Conservation (phyloP, 2,329 filamentous ascomycete species). For the Colletotrichum neosansevieriae region DNA sequence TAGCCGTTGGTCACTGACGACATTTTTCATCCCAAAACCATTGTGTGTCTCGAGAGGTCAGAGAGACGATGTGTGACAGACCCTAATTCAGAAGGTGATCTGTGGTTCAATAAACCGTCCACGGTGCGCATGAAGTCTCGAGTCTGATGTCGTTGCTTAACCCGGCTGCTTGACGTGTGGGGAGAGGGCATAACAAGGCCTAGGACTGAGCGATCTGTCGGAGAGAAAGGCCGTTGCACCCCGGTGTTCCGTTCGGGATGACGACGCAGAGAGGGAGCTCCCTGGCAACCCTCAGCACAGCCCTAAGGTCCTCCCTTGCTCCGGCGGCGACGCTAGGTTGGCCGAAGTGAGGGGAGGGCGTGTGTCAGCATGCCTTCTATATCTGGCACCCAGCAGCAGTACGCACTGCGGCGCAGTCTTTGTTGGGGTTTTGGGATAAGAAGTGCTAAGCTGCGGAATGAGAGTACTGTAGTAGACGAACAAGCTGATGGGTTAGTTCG, state of each 20-base stretch:
- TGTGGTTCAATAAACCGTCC: not conserved
- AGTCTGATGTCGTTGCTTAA: conserved; percentile 14
- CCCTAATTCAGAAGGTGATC: not conserved
- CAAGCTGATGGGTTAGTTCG: not conserved
- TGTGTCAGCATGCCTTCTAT: conserved; percentile 16
- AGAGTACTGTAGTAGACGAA: too few relatives aligned
- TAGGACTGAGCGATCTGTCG: not conserved
- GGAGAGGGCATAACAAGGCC: not conserved
- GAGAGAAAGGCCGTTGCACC: conserved; percentile 7
- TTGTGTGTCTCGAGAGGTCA: not conserved
- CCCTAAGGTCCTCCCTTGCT: conserved; percentile 14
- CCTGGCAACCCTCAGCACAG: conserved; percentile 9
- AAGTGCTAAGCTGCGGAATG: not conserved
- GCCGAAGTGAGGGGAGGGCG: not conserved
- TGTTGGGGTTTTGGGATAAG: not conserved
- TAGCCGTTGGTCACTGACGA: too few relatives aligned
- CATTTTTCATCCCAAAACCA: too few relatives aligned
- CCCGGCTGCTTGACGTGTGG: not conserved
- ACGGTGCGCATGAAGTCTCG: conserved; percentile 10
- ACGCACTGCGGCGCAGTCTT: not conserved
- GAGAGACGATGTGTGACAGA: not conserved
- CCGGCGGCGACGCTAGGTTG: conserved; percentile 10
- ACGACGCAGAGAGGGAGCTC: not conserved
- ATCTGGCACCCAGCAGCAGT: conserved; percentile 13
- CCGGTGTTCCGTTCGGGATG: conserved; percentile 22